Conservation (phyloP, 345 rosid genomes). For the Carallia brachiata region DNA sequence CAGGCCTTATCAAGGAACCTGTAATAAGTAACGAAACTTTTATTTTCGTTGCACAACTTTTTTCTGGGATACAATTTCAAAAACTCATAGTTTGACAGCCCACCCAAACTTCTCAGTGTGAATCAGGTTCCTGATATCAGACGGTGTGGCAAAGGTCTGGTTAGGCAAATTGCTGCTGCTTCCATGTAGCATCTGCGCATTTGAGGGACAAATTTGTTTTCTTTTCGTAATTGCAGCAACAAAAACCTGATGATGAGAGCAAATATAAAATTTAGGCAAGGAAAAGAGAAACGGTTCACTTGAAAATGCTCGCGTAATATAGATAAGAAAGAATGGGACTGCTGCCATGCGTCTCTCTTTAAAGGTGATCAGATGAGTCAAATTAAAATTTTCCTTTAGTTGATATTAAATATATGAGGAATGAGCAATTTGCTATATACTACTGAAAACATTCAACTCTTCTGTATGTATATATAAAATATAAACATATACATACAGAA, state of each 20-base stretch:
- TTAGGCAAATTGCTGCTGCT: not conserved
- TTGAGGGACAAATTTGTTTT: constrained; percentile 11
- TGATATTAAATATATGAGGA: too few relatives aligned
- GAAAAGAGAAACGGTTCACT: not conserved
- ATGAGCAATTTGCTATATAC: too few relatives aligned
- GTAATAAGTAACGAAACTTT: not conserved
- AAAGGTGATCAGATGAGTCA: too few relatives aligned
- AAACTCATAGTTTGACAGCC: not conserved
- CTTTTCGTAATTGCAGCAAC: constrained; percentile 19
- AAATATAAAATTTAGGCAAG: not conserved
- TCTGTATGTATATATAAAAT: too few relatives aligned
- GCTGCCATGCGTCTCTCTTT: too few relatives aligned
- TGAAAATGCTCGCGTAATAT: too few relatives aligned
- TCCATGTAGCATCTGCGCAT: constrained; percentile 14
- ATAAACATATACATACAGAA: too few relatives aligned
- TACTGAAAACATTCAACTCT: too few relatives aligned
- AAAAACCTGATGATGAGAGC: constrained; percentile 3
- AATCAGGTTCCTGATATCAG: constrained; percentile 1
- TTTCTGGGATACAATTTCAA: too few relatives aligned
- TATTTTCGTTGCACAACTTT: too few relatives aligned
- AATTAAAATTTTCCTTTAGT: too few relatives aligned
- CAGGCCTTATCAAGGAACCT: constrained; percentile 23
- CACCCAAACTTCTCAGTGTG: constrained; percentile 18
- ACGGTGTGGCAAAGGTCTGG: not conserved
- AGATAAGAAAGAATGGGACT: too few relatives aligned